Evolutionary conservation across 805 yeast genomes (phyloP).

Genomic region (Hyphopichia homilentoma): DNA sequence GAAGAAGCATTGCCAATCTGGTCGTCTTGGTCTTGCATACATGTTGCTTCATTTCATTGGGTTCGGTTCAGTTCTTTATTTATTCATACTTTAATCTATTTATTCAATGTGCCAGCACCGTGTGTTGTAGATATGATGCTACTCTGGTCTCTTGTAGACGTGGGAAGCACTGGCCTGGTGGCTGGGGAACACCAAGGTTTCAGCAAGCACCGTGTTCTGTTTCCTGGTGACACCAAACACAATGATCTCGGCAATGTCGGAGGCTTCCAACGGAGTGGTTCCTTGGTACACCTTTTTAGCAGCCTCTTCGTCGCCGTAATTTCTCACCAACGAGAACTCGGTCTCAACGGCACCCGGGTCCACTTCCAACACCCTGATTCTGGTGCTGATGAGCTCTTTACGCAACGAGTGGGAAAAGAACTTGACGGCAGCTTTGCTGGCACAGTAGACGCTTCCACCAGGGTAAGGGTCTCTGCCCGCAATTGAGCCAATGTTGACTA

Average conservation of each 20-base stretch:
- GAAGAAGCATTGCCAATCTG: too few relatives aligned
- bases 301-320: constrained; percentile 25
- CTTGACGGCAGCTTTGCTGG: constrained; percentile 34
- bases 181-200: constrained; percentile 34
- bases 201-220: constrained; percentile 35
- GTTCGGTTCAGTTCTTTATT: too few relatives aligned
- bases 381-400: constrained; percentile 33
- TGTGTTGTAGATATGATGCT: too few relatives aligned
- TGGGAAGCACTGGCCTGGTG: constrained; percentile 33
- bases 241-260: constrained; percentile 37
- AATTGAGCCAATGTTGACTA: constrained; percentile 34
- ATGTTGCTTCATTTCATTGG: background rate
- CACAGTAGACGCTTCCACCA: constrained; percentile 38
- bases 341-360: constrained; percentile 41
- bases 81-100: background rate
- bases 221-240: constrained; percentile 34
- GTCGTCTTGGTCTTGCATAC: too few relatives aligned
- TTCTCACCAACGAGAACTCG: constrained; percentile 35
- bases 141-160: constrained; percentile 14
- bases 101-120: constrained; percentile 3
- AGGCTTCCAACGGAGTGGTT: constrained; percentile 29
- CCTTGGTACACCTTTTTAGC: constrained; percentile 35
- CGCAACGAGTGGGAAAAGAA: constrained; percentile 32
- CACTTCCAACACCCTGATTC: constrained; percentile 35
- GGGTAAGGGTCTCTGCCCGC: constrained; percentile 39